Evolutionary conservation across 164 flowering plant species (phyloP).

Genomic region (Stephania japonica): DNA sequence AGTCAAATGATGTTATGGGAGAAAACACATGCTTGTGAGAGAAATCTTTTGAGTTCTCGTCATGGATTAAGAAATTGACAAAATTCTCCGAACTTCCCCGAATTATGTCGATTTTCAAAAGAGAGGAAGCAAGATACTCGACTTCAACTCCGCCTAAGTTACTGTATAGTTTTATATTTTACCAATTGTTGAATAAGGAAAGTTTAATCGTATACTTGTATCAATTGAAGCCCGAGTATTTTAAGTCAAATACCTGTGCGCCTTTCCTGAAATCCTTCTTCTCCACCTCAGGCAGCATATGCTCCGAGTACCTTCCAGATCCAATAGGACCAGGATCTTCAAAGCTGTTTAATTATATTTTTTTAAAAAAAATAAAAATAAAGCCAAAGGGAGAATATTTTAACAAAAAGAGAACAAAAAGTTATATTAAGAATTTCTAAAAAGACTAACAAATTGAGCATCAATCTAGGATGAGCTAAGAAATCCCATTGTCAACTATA

Average conservation of each 20-base stretch:
- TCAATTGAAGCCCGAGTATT: background rate
- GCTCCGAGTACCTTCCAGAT: slow-evolving; percentile 78
- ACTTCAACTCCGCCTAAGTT: too few relatives aligned
- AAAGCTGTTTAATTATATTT: slow-evolving; percentile 41
- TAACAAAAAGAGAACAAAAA: background rate
- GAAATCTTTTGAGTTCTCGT: too few relatives aligned
- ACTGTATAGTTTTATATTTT: background rate
- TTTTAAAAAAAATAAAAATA: background rate
- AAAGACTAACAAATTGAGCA: background rate
- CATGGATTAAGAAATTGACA: too few relatives aligned
- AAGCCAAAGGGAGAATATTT: background rate
- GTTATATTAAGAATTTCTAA: background rate
- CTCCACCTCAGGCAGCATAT: slow-evolving; percentile 90
- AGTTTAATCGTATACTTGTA: background rate
- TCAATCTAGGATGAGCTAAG: background rate
- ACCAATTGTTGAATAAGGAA: background rate
- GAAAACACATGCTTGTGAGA: too few relatives aligned
- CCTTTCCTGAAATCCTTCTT: slow-evolving; percentile 86
- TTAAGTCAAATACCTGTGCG: slow-evolving; percentile 62
- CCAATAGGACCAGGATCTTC: slow-evolving; percentile 99
- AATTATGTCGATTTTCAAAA: too few relatives aligned
- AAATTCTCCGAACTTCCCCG: too few relatives aligned
- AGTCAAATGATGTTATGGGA: too few relatives aligned
- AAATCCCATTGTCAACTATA: background rate
- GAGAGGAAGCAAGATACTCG: too few relatives aligned